A percentile compares a stretch with the other conserved stretches of the same genome.
phyloP scores from a whole-genome alignment of 768 basidiomycete genomes.

The Termitomyces sp. region DNA sequence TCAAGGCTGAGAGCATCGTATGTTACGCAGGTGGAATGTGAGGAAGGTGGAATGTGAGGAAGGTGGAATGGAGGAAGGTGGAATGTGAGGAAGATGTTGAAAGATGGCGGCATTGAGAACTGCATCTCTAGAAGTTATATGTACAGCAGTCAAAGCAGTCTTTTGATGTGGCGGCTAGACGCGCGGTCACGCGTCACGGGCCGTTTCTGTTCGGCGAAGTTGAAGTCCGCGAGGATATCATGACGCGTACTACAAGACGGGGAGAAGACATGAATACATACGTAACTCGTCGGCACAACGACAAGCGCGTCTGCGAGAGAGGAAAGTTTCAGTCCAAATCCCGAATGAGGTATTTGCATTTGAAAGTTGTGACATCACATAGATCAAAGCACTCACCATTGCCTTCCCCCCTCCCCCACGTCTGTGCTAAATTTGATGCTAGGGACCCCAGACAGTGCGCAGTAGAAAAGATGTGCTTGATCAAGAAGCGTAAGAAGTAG shows the following conservation, averaged over 20 bases:
- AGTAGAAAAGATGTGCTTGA: too few species aligned
- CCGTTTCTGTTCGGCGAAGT: too few species aligned
- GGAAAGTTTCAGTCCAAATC: too few species aligned
- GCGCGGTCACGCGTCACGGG: not conserved
- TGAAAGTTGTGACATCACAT: too few species aligned
- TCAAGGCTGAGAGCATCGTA: slow-evolving; percentile 3
- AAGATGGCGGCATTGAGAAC: too few species aligned
- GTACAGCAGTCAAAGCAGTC: not conserved
- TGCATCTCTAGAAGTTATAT: not conserved
- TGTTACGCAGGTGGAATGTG: not conserved
- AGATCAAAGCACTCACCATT: too few species aligned
- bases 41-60: not conserved
- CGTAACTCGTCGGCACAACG: not conserved
- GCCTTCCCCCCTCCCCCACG: too few species aligned
- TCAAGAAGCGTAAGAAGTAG: too few species aligned
- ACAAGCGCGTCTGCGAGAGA: too few species aligned
- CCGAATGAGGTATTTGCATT: too few species aligned
- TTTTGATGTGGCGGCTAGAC: not conserved
- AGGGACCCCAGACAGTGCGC: too few species aligned
- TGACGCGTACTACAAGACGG: not conserved
- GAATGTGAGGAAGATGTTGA: not conserved
- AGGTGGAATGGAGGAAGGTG: not conserved
- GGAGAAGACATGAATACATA: not conserved
- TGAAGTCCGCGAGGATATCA: not conserved
- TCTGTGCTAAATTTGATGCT: too few species aligned